These are phyloP conservation scores for Pseudocercospora crystallina DNA, from an alignment of 2,329 filamentous ascomycete genomes.

Conservation along the genomic window DNA sequence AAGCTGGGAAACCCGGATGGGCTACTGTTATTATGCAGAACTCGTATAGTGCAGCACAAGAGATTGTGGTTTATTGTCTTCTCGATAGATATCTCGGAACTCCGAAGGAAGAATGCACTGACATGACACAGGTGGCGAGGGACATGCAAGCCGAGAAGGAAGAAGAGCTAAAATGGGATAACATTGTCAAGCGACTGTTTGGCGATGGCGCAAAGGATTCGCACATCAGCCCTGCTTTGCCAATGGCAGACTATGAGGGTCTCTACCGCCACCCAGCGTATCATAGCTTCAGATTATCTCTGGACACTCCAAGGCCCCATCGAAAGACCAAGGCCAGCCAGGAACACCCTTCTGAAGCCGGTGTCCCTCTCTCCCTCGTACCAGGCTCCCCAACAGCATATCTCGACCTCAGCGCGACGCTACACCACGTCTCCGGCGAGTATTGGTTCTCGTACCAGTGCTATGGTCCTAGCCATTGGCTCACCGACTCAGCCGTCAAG, in stretches of 20 bases:
- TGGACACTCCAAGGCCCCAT: neutral
- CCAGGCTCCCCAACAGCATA: constrained; percentile 1
- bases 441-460: constrained; percentile 14
- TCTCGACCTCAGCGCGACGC: constrained; percentile 2
- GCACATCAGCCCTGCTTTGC: neutral
- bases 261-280: constrained; percentile 15
- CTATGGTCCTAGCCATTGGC: constrained; percentile 9
- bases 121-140: neutral
- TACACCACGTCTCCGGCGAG: constrained; percentile 15
- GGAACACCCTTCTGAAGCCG: neutral
- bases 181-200: constrained; percentile 10
- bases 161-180: constrained; percentile 1
- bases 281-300: constrained; percentile 5
- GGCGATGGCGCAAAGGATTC: neutral
- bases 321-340: neutral
- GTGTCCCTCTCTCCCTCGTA: constrained; percentile 6
- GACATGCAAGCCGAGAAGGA: constrained; percentile 1
- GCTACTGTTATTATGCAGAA: constrained; percentile 40
- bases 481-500: constrained; percentile 13
- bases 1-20: constrained; percentile 34
- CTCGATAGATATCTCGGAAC: constrained; percentile 11
- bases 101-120: constrained; percentile 4
- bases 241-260: constrained; percentile 4
- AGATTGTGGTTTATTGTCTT: constrained; percentile 9
- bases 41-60: constrained; percentile 8